Evolutionary conservation across 371 early-diverging fungal genomes (phyloP).

Genomic region (Amoeboaphelidium occidentale): DNA sequence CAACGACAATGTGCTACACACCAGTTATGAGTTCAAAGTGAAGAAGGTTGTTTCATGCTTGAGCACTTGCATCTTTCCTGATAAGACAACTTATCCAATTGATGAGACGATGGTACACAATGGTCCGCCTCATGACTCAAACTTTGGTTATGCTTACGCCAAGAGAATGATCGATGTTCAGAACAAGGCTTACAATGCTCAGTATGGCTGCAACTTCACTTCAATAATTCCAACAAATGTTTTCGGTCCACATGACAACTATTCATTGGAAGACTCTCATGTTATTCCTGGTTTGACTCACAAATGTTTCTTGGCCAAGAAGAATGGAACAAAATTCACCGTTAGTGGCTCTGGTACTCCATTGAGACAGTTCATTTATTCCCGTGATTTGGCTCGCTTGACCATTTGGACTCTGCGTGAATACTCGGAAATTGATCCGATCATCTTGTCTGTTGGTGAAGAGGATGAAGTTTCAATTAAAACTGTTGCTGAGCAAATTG

Average conservation of each 20-base stretch:
- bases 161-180: constrained; percentile 69
- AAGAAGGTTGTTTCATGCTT: constrained; percentile 64
- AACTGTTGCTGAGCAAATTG: constrained; percentile 49
- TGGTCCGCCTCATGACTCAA: constrained; percentile 60
- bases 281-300: constrained; percentile 64
- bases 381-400: constrained; percentile 53
- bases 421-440: constrained; percentile 50
- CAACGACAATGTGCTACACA: constrained; percentile 50
- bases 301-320: constrained; percentile 56
- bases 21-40: constrained; percentile 35
- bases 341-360: constrained; percentile 57
- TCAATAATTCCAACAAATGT: constrained; percentile 67
- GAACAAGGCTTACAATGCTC: constrained; percentile 57
- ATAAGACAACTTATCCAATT: constrained; percentile 61
- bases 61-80: constrained; percentile 68
- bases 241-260: constrained; percentile 67
- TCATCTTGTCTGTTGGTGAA: constrained; percentile 58
- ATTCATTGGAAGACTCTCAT: constrained; percentile 49
- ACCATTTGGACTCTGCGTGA: constrained; percentile 58
- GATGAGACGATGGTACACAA: constrained; percentile 68
- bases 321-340: constrained; percentile 41
- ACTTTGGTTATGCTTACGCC: constrained; percentile 67
- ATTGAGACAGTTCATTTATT: constrained; percentile 65
- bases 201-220: constrained; percentile 57
- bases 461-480: constrained; percentile 56